Conservation (phyloP, 768 basidiomycete genomes). For the Mycena vulgaris region DNA sequence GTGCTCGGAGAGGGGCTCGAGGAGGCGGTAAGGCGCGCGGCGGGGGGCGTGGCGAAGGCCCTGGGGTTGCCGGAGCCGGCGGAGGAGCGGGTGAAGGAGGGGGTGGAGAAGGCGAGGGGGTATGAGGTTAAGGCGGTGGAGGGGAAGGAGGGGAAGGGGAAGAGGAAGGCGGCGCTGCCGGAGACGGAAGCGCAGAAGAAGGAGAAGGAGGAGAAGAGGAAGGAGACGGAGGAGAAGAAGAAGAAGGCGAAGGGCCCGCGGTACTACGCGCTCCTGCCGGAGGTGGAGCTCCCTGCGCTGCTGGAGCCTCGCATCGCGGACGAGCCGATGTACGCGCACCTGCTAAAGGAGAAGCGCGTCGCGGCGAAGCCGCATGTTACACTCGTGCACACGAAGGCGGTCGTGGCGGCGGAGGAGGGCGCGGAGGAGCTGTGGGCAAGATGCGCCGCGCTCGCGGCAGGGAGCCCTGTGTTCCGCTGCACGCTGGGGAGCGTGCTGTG, state of each 20-base stretch:
- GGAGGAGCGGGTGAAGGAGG: slow-evolving; percentile 70
- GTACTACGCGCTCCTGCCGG: slow-evolving; percentile 87
- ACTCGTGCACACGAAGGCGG: slow-evolving; percentile 78
- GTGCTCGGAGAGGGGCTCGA: slow-evolving; percentile 68
- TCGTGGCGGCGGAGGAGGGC: slow-evolving; percentile 32
- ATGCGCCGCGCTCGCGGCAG: slow-evolving; percentile 62
- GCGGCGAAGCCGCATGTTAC: slow-evolving; percentile 86
- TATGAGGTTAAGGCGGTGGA: slow-evolving; percentile 48
- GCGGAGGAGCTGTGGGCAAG: slow-evolving; percentile 58
- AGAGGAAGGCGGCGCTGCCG: slow-evolving; percentile 49
- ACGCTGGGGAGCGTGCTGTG: slow-evolving; percentile 77
- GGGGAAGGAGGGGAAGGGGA: slow-evolving; percentile 53
- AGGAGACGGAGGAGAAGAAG: slow-evolving; percentile 46
- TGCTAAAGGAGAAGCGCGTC: slow-evolving; percentile 66
- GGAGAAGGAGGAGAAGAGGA: slow-evolving; percentile 53
- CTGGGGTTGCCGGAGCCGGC: slow-evolving; percentile 69
- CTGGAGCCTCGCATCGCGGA: slow-evolving; percentile 66
- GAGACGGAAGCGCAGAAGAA: slow-evolving; percentile 56
- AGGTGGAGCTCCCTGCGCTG: slow-evolving; percentile 71
- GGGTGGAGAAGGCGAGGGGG: slow-evolving; percentile 60
- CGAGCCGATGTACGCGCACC: slow-evolving; percentile 63
- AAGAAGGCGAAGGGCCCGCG: slow-evolving; percentile 59
- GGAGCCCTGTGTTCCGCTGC: slow-evolving; percentile 66
- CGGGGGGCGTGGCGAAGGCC: slow-evolving; percentile 68
- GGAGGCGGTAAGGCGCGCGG: slow-evolving; percentile 69